Base-by-base conservation (phyloP, 2,329 filamentous ascomycete species). In the Thermoascus crustaceus region DNA sequence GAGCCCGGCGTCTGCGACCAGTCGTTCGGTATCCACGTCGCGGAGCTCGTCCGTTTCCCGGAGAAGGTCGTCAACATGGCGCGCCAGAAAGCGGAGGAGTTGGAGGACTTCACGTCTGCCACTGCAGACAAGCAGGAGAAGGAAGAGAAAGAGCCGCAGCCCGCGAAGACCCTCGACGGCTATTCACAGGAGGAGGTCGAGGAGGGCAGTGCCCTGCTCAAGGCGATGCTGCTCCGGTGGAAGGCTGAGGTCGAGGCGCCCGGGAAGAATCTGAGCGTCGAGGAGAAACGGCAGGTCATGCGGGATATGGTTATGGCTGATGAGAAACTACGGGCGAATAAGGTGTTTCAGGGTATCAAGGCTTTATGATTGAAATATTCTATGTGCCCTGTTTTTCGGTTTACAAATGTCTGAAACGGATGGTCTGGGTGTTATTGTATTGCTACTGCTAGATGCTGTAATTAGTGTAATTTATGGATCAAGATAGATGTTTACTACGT, bases 31-130 rank as follows among this genome's bases (percentile, higher is more conserved):
- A 98, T 98, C 50, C 91, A 98, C 63, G 93, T 98, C 9, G 91
- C 91, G 1, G 91, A 98, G 66, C 75, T 98, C 4, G 91, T 98
- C 13, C 79, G 88, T 29, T 98, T 98, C 66, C 91, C 91, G 0
- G 81, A 86, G 49, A 98, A 98, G 66, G 93, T 98, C 10, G 84
- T 98, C 41, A 86, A 87, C 45, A 98, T 98, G 93, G 91, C 91
- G n/a, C 94, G 94, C 66, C 78, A 91, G 49, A 98, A 98, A 68
- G 91, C 91, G 0, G 91, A 96, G 60, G 93, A 98, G 69, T 72
- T 98, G 22, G 91, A 98, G 60, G 91, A 98, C 58, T 98, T 98
- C 35, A 62, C 60, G 0, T 53, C 61, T 7, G 53, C 55, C 1
- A 45, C 49, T 30, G 35, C 50, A 0, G 50, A 63, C 1, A 50